Percentiles rank a stretch among this genome's conserved stretches.
Conservation (phyloP, 352 stramenopile genomes). For the Pythium dissotocum region DNA sequence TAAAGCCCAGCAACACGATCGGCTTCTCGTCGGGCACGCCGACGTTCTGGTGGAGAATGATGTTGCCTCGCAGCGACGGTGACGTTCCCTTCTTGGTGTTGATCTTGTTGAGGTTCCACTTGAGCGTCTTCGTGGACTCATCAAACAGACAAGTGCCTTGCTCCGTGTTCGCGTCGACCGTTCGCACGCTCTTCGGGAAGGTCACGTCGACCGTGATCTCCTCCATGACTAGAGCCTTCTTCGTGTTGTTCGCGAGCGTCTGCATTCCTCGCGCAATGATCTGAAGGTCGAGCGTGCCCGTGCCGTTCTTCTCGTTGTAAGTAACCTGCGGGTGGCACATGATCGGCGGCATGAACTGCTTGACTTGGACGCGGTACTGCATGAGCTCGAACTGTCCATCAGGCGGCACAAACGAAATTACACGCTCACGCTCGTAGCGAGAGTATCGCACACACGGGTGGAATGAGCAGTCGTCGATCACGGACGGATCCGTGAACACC, state of each 20-base stretch:
- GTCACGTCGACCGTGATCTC: constrained; percentile 95
- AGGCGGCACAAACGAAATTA: constrained; percentile 97
- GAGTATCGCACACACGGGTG: constrained; percentile 98
- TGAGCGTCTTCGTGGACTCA: constrained; percentile 91
- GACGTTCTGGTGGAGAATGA: constrained; percentile 88
- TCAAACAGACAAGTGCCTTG: constrained; percentile 95
- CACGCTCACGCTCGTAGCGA: constrained; percentile 94
- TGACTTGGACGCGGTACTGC: constrained; percentile 84
- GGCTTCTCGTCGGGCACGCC: constrained; percentile 90
- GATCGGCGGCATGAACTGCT: constrained; percentile 83
- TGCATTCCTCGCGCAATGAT: constrained; percentile 77
- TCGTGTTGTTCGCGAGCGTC: constrained; percentile 77
- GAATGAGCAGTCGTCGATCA: constrained; percentile 98
- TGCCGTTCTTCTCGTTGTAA: constrained; percentile 71
- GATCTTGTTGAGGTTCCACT: constrained; percentile 96
- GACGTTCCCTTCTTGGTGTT: constrained; percentile 82
- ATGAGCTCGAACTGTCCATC: constrained; percentile 97
- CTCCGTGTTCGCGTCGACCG: constrained; percentile 93
- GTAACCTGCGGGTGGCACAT: constrained; percentile 88
- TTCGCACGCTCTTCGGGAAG: constrained; percentile 95
- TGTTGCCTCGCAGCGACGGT: constrained; percentile 90
- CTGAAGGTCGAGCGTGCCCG: constrained; percentile 67
- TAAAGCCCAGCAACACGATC: constrained; percentile 95
- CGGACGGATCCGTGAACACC: constrained; percentile 93
- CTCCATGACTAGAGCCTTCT: constrained; percentile 80